Evolutionary conservation across 495 filamentous ascomycete genomes (phyloP).

Genomic region (Tricharina praecox): DNA sequence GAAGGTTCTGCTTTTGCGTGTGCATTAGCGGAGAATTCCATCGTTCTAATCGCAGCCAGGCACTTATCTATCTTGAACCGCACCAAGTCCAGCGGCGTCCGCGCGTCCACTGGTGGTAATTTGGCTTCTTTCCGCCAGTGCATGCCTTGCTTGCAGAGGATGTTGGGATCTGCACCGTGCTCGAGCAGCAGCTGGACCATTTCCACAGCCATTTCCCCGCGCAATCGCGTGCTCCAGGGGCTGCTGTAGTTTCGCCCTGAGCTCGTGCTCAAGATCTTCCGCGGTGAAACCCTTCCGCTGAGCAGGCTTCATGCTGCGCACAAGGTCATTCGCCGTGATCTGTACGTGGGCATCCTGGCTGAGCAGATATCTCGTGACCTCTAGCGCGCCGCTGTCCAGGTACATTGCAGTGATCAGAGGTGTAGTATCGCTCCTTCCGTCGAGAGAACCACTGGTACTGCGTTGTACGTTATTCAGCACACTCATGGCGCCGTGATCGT

Average conservation of each 20-base stretch:
- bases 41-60: neutral
- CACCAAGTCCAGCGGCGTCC: conserved; percentile 41
- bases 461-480: conserved; percentile 46
- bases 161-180: conserved; percentile 6
- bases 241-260: conserved; percentile 1
- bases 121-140: neutral
- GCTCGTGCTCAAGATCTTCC: conserved; percentile 3
- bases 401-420: conserved; percentile 38
- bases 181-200: conserved; percentile 21
- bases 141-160: neutral
- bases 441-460: conserved; percentile 8
- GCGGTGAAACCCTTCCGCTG: neutral
- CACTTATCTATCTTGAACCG: conserved; percentile 31
- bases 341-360: conserved; percentile 43
- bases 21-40: too few species aligned
- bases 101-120: conserved; percentile 14
- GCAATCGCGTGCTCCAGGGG: conserved; percentile 14
- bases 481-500: conserved; percentile 44
- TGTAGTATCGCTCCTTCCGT: conserved; percentile 17
- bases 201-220: conserved; percentile 6
- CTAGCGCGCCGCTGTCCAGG: conserved; percentile 33
- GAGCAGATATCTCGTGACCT: conserved; percentile 39
- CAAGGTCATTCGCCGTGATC: conserved; percentile 28
- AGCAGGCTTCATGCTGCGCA: conserved; percentile 21
- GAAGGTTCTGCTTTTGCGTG: too few species aligned